Conservation (phyloP, 2,329 filamentous ascomycete genomes). For the Cladosporium austrohemisphaericum region DNA sequence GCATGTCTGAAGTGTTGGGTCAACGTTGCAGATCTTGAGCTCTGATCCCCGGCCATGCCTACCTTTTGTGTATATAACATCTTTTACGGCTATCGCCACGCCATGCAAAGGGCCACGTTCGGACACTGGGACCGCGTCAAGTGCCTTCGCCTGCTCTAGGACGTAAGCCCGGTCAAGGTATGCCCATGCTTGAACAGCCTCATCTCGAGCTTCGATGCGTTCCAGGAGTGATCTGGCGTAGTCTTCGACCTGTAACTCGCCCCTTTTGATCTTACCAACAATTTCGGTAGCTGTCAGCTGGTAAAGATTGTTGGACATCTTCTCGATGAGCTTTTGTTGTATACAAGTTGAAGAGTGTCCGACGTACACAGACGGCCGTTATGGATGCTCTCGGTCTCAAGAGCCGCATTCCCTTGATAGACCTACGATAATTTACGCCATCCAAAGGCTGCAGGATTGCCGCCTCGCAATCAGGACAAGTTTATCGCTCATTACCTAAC, state of each 20-base stretch:
- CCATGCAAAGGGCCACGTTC: conserved; percentile 56
- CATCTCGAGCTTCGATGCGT: conserved; percentile 9
- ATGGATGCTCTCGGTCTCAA: background rate
- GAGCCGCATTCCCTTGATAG: too few species aligned
- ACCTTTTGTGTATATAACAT: conserved; percentile 51
- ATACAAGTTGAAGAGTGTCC: background rate
- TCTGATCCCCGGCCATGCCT: conserved; percentile 28
- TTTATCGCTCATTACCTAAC: too few species aligned
- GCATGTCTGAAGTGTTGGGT: conserved; percentile 39
- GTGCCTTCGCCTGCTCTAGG: conserved; percentile 46
- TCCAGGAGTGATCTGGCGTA: conserved; percentile 6
- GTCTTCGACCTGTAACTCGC: conserved; percentile 46
- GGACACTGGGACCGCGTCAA: conserved; percentile 49
- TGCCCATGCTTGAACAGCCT: conserved; percentile 14
- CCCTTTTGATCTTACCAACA: conserved; percentile 36
- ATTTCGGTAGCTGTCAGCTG: conserved; percentile 45
- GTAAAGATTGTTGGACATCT: conserved; percentile 19
- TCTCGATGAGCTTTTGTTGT: background rate
- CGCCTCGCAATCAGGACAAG: too few species aligned
- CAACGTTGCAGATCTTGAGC: conserved; percentile 30
- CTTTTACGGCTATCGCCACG: conserved; percentile 57
- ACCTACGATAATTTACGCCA: too few species aligned
- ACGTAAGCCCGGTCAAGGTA: conserved; percentile 37
- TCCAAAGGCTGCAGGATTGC: too few species aligned
- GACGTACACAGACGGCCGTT: background rate